A percentile compares a stretch with the other conserved stretches of the same genome.
Conservation (phyloP, 169 alveolate species). For the Eimeria praecox region DNA sequence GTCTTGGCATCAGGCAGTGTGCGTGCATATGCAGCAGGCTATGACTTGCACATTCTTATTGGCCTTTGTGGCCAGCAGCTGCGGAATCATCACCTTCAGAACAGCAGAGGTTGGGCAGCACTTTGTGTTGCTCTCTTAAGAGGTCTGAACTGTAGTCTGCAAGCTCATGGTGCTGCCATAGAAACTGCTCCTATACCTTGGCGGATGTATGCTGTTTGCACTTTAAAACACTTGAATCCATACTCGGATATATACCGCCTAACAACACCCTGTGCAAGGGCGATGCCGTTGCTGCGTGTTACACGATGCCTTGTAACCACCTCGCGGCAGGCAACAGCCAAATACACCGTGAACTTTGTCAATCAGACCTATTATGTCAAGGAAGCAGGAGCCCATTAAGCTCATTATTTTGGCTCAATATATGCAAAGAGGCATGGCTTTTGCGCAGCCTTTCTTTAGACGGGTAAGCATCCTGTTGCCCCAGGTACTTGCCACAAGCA, state of each 20-base stretch:
- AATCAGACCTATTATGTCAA: neutral
- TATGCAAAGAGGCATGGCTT: neutral
- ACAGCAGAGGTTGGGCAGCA: neutral
- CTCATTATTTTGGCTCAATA: neutral
- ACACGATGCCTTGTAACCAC: neutral
- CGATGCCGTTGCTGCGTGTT: neutral
- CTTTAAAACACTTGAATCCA: neutral
- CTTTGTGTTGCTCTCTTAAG: neutral
- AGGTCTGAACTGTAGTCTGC: neutral
- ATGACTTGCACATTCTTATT: neutral
- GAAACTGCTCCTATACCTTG: neutral
- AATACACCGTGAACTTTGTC: neutral
- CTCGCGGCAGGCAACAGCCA: constrained; percentile 16
- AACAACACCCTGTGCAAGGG: constrained; percentile 31
- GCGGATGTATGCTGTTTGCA: neutral
- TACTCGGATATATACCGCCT: neutral
- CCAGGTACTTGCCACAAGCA: neutral
- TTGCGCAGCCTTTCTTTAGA: neutral
- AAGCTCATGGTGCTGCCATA: neutral
- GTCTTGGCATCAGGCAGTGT: neutral
- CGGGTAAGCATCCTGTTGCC: neutral
- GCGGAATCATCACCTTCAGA: neutral
- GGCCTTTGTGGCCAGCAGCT: neutral
- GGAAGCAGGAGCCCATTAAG: neutral
- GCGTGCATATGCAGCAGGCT: neutral